Evolutionary conservation across 2,329 filamentous ascomycete genomes (phyloP).

Genomic region (Colletotrichum sidae): DNA sequence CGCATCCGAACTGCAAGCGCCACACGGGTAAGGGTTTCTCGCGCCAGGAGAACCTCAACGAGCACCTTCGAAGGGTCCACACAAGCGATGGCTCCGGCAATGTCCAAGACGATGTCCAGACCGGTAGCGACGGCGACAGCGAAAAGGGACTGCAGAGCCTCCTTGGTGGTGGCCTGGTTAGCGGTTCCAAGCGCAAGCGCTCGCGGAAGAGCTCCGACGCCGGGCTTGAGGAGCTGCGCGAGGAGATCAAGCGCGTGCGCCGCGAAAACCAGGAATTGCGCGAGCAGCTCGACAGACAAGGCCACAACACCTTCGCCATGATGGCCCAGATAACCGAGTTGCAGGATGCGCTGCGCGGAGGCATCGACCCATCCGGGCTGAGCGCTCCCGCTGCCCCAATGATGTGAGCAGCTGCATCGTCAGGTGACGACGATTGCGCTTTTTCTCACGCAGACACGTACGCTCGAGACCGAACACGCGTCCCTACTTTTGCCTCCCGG

Average conservation of each 20-base stretch:
- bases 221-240: conserved; percentile 67
- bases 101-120: conserved; percentile 50
- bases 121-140: conserved; percentile 58
- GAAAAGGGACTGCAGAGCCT: conserved; percentile 47
- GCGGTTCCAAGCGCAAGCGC: conserved; percentile 61
- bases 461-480: too few species aligned
- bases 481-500: neutral
- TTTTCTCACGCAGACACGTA: neutral
- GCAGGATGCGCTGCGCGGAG: conserved; percentile 54
- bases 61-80: conserved; percentile 93
- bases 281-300: conserved; percentile 61
- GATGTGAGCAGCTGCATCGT: conserved; percentile 48
- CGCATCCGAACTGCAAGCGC: conserved; percentile 87
- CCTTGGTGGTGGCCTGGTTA: conserved; percentile 39
- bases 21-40: conserved; percentile 91
- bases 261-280: conserved; percentile 72
- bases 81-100: conserved; percentile 60
- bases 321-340: conserved; percentile 61
- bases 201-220: conserved; percentile 43
- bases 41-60: conserved; percentile 91
- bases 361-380: conserved; percentile 43
- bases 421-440: neutral
- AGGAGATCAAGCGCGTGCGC: conserved; percentile 75
- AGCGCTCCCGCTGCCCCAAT: conserved; percentile 55
- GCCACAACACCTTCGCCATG: conserved; percentile 58